Percentiles rank a stretch among this genome's conserved stretches.
Evolutionary conservation across 2,329 filamentous ascomycete genomes (phyloP).

Genomic region (Penicillium sp.): DNA sequence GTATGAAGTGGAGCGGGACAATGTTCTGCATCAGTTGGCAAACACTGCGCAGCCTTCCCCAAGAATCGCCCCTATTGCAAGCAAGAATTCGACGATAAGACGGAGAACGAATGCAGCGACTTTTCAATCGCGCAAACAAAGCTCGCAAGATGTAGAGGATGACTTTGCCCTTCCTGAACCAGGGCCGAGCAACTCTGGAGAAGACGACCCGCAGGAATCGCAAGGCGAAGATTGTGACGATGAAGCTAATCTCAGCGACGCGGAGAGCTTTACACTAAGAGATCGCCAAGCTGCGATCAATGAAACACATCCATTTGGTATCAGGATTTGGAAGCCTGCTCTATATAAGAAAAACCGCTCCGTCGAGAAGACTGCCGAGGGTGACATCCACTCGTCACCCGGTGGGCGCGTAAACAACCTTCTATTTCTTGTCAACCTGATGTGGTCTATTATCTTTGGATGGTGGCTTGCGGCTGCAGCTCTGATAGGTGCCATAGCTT

Average conservation of each 20-base stretch:
- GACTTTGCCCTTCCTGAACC: constrained; percentile 34
- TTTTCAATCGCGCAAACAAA: constrained; percentile 32
- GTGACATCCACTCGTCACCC: constrained; percentile 92
- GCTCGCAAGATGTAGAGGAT: constrained; percentile 35
- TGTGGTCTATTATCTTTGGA: constrained; percentile 89
- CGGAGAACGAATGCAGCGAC: constrained; percentile 32
- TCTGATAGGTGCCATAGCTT: constrained; percentile 69
- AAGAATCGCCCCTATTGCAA: constrained; percentile 30
- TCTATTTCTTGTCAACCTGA: constrained; percentile 80
- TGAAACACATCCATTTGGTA: constrained; percentile 96
- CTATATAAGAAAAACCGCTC: constrained; percentile 97
- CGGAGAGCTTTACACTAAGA: constrained; percentile 96
- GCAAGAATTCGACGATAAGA: constrained; percentile 38
- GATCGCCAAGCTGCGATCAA: constrained; percentile 98
- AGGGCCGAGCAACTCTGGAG: constrained; percentile 20
- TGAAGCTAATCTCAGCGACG: constrained; percentile 64
- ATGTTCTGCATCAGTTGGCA: constrained; percentile 33
- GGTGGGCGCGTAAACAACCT: constrained; percentile 80
- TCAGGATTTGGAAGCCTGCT: constrained; percentile 97
- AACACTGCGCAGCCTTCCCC: constrained; percentile 30
- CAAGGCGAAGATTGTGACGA: constrained; percentile 21
- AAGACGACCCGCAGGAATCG: constrained; percentile 20
- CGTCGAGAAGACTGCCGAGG: constrained; percentile 92
- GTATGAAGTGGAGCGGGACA: constrained; percentile 72
- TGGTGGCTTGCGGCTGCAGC: constrained; percentile 90